Evolutionary conservation across 2,329 filamentous ascomycete genomes (phyloP).

Genomic region (Orbilia javanica): DNA sequence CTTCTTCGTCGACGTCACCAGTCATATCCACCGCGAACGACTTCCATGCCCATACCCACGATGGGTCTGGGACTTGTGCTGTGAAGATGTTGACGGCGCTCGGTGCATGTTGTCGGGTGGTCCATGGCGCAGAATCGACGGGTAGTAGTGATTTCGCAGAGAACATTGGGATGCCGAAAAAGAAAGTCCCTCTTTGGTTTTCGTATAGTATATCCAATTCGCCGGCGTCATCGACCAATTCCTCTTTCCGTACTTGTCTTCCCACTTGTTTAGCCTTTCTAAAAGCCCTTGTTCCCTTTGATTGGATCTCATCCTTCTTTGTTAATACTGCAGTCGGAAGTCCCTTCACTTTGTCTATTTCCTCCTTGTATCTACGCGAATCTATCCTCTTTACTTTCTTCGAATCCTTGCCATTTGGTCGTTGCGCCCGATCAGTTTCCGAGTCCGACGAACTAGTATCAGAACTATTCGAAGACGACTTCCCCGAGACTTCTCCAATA

Average conservation of each 20-base stretch:
- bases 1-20: slow-evolving; percentile 86
- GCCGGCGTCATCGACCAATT: slow-evolving; percentile 52
- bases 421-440: slow-evolving; percentile 27
- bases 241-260: slow-evolving; percentile 55
- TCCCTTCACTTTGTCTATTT: slow-evolving; percentile 32
- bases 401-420: slow-evolving; percentile 41
- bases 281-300: slow-evolving; percentile 36
- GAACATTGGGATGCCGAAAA: slow-evolving; percentile 91
- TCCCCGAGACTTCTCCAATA: slow-evolving; percentile 46
- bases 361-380: slow-evolving; percentile 35
- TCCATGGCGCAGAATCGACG: slow-evolving; percentile 88
- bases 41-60: slow-evolving; percentile 88
- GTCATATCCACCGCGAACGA: slow-evolving; percentile 82
- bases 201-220: slow-evolving; percentile 92
- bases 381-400: slow-evolving; percentile 47
- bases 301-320: slow-evolving; percentile 53
- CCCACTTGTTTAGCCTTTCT: slow-evolving; percentile 45
- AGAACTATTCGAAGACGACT: slow-evolving; percentile 47
- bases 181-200: slow-evolving; percentile 90
- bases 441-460: slow-evolving; percentile 50
- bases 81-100: slow-evolving; percentile 80
- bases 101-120: slow-evolving; percentile 73
- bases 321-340: slow-evolving; percentile 39
- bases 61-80: slow-evolving; percentile 91
- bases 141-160: slow-evolving; percentile 85